Evolutionary conservation across 1,139 yeast genomes (phyloP).

Genomic region (Meyerozyma sp.): DNA sequence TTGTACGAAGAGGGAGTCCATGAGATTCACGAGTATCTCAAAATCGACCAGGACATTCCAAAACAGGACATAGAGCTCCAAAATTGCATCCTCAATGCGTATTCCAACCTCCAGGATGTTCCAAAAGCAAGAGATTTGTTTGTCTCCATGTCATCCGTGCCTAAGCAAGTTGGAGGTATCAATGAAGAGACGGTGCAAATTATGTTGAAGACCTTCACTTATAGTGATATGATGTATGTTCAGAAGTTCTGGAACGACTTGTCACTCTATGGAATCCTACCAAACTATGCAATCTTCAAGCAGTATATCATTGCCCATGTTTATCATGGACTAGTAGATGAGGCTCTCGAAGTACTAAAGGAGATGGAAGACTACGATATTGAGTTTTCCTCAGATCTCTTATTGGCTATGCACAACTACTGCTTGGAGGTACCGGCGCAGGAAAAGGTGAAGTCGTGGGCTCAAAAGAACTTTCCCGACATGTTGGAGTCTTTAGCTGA

Average conservation of each 20-base stretch:
- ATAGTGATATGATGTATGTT: constrained; percentile 54
- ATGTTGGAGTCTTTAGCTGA: constrained; percentile 43
- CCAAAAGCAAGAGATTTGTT: constrained; percentile 59
- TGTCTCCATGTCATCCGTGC: constrained; percentile 49
- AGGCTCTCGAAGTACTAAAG: constrained; percentile 51
- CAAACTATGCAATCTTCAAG: constrained; percentile 50
- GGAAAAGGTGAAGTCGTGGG: constrained; percentile 48
- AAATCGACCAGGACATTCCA: constrained; percentile 57
- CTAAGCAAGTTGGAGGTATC: constrained; percentile 46
- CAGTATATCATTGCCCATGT: constrained; percentile 73
- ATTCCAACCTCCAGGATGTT: constrained; percentile 57
- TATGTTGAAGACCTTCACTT: constrained; percentile 65
- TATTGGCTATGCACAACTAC: constrained; percentile 58
- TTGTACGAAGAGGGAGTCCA: constrained; percentile 64
- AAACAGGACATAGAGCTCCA: constrained; percentile 54
- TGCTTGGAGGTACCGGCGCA: constrained; percentile 49
- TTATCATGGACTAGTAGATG: constrained; percentile 56
- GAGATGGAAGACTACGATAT: constrained; percentile 51
- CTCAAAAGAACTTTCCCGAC: constrained; percentile 32
- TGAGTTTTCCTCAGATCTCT: constrained; percentile 42
- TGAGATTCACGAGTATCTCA: constrained; percentile 60
- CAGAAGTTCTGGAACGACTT: constrained; percentile 61
- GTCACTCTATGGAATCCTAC: constrained; percentile 48
- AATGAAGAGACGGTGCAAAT: constrained; percentile 66
- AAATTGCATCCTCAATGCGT: constrained; percentile 64